Evolutionary conservation across 2,329 filamentous ascomycete species (phyloP).

Genomic region (Colletotrichum tropicicola): DNA sequence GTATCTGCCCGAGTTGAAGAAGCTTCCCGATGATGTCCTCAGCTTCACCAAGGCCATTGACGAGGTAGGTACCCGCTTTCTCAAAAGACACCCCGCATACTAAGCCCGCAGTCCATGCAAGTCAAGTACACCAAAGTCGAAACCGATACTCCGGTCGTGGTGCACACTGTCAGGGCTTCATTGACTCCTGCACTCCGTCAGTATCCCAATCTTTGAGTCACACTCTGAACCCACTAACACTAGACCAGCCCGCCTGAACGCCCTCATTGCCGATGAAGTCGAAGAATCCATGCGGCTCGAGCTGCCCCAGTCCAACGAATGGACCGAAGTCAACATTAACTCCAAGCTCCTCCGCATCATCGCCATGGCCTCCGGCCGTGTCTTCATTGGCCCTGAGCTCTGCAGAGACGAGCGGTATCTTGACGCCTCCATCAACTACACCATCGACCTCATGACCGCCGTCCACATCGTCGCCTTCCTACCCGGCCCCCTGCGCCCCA

Average conservation of each 20-base stretch:
- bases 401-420: constrained; percentile 54
- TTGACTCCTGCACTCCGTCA: constrained; percentile 45
- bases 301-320: constrained; percentile 47
- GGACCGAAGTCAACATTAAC: constrained; percentile 50
- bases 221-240: neutral
- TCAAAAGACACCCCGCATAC: neutral
- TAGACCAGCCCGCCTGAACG: constrained; percentile 44
- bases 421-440: constrained; percentile 54
- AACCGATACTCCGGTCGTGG: constrained; percentile 33
- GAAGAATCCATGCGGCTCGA: constrained; percentile 41
- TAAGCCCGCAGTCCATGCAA: constrained; percentile 37
- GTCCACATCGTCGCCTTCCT: constrained; percentile 9
- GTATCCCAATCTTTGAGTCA: neutral
- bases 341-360: constrained; percentile 54
- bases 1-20: constrained; percentile 41
- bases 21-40: constrained; percentile 41
- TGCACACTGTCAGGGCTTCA: constrained; percentile 40
- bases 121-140: constrained; percentile 43
- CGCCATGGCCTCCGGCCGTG: constrained; percentile 53
- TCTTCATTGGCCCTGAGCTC: constrained; percentile 58
- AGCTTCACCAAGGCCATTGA: constrained; percentile 38
- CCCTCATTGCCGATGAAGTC: constrained; percentile 43
- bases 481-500: constrained; percentile 41
- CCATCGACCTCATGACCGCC: constrained; percentile 36
- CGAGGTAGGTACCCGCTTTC: constrained; percentile 28